Evolutionary conservation across 345 rosid genomes (phyloP).

Genomic region (Salix exigua): DNA sequence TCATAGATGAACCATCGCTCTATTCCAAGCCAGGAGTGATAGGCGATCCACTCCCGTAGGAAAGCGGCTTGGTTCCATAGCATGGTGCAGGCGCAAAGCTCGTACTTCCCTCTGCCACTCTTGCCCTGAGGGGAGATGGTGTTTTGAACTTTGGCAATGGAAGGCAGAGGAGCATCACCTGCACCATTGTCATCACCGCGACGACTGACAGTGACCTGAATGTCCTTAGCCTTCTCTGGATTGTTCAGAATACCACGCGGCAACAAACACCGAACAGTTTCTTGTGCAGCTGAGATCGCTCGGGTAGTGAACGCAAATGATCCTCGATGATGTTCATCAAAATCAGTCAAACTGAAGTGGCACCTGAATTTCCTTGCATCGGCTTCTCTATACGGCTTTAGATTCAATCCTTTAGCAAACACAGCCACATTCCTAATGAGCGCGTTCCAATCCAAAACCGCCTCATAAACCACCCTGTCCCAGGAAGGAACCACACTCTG

Average conservation of each 20-base stretch:
- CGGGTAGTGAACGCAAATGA: constrained; percentile 38
- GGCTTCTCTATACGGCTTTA: constrained; percentile 67
- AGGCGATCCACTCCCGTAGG: constrained; percentile 77
- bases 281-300: constrained; percentile 83
- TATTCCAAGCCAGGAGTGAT: constrained; percentile 90
- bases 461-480: constrained; percentile 73
- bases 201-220: constrained; percentile 43
- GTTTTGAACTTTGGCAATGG: constrained; percentile 52
- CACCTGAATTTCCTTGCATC: constrained; percentile 65
- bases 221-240: constrained; percentile 47
- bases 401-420: constrained; percentile 89
- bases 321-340: constrained; percentile 28
- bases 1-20: constrained; percentile 94
- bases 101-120: constrained; percentile 36
- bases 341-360: constrained; percentile 49
- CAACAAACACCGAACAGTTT: constrained; percentile 76
- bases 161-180: constrained; percentile 42
- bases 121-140: constrained; percentile 17
- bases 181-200: constrained; percentile 8
- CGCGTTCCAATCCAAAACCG: constrained; percentile 58
- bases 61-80: constrained; percentile 86
- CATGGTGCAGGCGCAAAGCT: constrained; percentile 92
- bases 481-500: constrained; percentile 47
- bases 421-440: constrained; percentile 38
- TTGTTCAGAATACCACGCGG: constrained; percentile 56